phyloP scores from a whole-genome alignment of 1,139 yeast genomes.

The Pichia norvegensis region DNA sequence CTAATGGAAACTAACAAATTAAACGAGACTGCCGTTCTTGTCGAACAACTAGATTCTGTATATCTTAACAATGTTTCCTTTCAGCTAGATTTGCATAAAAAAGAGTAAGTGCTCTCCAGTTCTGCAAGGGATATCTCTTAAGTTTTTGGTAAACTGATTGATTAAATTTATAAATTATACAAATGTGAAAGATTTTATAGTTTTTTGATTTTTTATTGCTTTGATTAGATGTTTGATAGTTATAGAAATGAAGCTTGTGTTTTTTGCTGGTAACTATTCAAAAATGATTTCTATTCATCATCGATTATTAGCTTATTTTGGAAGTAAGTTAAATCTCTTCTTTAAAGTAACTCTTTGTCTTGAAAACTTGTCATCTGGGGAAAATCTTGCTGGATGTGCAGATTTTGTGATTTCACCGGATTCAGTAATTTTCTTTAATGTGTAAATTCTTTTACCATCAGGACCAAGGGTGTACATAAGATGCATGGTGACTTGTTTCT shows the following conservation, averaged over 20 bases:
- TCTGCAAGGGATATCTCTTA: too few relatives aligned
- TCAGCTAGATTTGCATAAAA: slow-evolving; percentile 10
- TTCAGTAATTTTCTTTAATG: slow-evolving; percentile 73
- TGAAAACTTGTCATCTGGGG: slow-evolving; percentile 98
- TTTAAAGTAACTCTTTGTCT: slow-evolving; percentile 97
- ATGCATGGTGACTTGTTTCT: slow-evolving; percentile 52
- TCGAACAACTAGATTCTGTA: slow-evolving; percentile 47
- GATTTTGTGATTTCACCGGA: slow-evolving; percentile 94
- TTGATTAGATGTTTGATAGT: too few relatives aligned
- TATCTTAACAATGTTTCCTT: slow-evolving; percentile 11
- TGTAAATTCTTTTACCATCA: slow-evolving; percentile 94
- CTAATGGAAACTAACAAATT: slow-evolving; percentile 54
- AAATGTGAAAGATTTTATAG: not conserved
- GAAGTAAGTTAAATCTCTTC: slow-evolving; percentile 86
- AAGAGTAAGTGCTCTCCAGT: too few relatives aligned
- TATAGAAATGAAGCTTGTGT: too few relatives aligned
- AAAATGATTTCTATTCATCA: not conserved
- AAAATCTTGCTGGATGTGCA: slow-evolving; percentile 98
- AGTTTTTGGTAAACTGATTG: not conserved
- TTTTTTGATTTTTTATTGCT: too few relatives aligned
- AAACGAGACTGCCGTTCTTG: slow-evolving; percentile 63
- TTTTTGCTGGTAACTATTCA: not conserved
- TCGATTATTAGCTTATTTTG: slow-evolving; percentile 45
- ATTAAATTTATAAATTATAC: not conserved
- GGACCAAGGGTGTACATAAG: slow-evolving; percentile 94